Evolutionary conservation across 495 filamentous ascomycete species (phyloP).

Genomic region (Aspergillus diversus): DNA sequence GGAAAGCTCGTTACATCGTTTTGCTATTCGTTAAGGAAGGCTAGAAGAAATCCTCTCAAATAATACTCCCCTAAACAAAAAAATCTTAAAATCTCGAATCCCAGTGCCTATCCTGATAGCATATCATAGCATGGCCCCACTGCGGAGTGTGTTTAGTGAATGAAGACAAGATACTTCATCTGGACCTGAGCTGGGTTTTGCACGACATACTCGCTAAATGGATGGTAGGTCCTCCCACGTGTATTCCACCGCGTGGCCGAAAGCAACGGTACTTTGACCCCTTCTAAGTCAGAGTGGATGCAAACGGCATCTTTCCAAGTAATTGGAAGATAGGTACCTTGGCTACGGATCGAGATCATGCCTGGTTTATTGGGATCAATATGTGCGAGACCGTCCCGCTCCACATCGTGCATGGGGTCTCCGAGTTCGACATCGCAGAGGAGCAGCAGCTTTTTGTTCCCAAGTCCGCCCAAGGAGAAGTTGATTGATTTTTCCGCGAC

Average conservation of each 20-base stretch:
- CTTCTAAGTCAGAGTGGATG: background rate
- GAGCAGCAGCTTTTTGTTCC: constrained; percentile 62
- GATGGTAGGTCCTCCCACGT: background rate
- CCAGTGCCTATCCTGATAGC: no score
- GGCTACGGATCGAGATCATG: background rate
- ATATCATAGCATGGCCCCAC: no score
- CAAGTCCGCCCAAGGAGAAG: constrained; percentile 65
- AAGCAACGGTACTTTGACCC: background rate
- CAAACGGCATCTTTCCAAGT: background rate
- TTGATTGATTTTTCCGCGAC: constrained; percentile 74
- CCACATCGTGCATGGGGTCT: background rate
- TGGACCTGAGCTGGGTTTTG: background rate
- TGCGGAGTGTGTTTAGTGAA: background rate
- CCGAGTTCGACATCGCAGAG: constrained; percentile 76
- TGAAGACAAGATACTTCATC: background rate
- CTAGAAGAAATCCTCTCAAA: no score
- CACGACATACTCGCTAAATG: background rate
- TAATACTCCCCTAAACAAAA: no score
- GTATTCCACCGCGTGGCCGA: background rate
- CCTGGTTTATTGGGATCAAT: background rate
- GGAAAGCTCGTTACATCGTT: no score
- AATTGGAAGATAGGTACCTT: background rate
- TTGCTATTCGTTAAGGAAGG: no score
- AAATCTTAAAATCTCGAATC: no score
- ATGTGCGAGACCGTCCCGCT: background rate